A percentile compares a stretch with the other conserved stretches of the same genome.
Conservation (phyloP, 2,329 filamentous ascomycete species). For the Penicillium sumatraense region DNA sequence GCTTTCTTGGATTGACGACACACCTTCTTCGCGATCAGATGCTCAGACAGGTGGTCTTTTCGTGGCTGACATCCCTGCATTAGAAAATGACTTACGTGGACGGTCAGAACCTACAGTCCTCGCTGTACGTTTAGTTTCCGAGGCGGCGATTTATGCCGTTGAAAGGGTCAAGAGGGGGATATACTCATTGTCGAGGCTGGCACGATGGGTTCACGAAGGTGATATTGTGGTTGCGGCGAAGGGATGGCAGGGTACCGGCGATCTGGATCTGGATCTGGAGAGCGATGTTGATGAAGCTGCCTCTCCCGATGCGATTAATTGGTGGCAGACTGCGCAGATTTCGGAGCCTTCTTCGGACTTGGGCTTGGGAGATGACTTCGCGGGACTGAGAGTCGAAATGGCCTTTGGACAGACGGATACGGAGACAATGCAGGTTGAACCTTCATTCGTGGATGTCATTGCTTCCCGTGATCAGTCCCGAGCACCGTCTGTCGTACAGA, state of each 20-base stretch:
- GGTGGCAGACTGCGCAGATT: slow-evolving; percentile 43
- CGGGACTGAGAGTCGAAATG: slow-evolving; percentile 34
- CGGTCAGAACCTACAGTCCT: slow-evolving; percentile 36
- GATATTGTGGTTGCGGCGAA: slow-evolving; percentile 45
- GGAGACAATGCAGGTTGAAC: slow-evolving; percentile 4
- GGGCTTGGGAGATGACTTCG: slow-evolving; percentile 25
- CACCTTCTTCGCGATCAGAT: slow-evolving; percentile 28
- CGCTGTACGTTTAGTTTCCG: slow-evolving; percentile 34
- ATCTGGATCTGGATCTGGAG: slow-evolving; percentile 6
- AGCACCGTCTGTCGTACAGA: slow-evolving; percentile 18
- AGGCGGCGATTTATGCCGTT: slow-evolving; percentile 41
- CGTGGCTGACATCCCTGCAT: slow-evolving; percentile 39
- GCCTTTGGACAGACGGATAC: slow-evolving; percentile 31
- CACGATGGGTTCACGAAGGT: slow-evolving; percentile 39
- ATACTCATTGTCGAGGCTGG: slow-evolving; percentile 45
- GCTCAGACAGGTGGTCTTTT: slow-evolving; percentile 44
- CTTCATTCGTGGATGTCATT: slow-evolving; percentile 25
- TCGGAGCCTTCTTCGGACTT: slow-evolving; percentile 31
- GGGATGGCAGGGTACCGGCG: slow-evolving; percentile 27
- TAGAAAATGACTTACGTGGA: slow-evolving; percentile 37
- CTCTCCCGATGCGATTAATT: slow-evolving; percentile 23
- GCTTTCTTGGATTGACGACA: slow-evolving; percentile 46
- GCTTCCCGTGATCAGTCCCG: slow-evolving; percentile 21
- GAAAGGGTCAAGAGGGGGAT: slow-evolving; percentile 45
- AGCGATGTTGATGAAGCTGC: slow-evolving; percentile 1